Base-by-base conservation (phyloP, 1,284 basidiomycete genomes). In the Fistulinella cinereoalba region DNA sequence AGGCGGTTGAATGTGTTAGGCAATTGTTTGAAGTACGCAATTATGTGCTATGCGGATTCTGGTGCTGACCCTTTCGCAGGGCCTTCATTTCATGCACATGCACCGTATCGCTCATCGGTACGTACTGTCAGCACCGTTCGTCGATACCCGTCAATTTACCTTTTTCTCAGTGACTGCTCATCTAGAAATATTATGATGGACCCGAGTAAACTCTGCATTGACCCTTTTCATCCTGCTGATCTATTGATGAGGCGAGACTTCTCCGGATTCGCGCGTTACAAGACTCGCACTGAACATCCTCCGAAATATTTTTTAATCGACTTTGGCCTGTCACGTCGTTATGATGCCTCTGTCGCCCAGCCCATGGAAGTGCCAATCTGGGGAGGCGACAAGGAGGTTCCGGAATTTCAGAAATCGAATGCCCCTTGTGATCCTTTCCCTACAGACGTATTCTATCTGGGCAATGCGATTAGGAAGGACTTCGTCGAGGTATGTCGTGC, bases 171-270 rank as follows among this genome's bases (percentile, higher is more conserved):
- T 19, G 51, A 59, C 24, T 58, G 58, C 18, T 36, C 49, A 1
- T 48, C 47, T 2, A 41, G 41, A 25, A 74, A 74, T 27, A 58
- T 72, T 13, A 70, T 73, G 69, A 63, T 69, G 55, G 65, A 71
- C 38, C 47, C 62, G 0, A 28, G 13, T 4, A 32, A 21, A 4
- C 40, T 74, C 1, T 71, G 59, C 38, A 12, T 56, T 2, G 54
- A 61, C 1, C 40, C 55, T 6, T 62, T 57, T 22, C 68, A 71
- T 38, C 64, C 65, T 2, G 11, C 31, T 1, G 36, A 31, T 10
- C 18, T 40, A 9, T 18, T 31, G 3, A 45, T 27, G 39, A 65
- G 51, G 13, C 53, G 53, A 6, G 59, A 66, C 34, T 50, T 49
- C 7, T 53, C 46, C 2, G 59, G 64, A 1, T 18, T 18, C 10